Conservation (phyloP, 257 asterid species). For the Gentiana macrophylla region DNA sequence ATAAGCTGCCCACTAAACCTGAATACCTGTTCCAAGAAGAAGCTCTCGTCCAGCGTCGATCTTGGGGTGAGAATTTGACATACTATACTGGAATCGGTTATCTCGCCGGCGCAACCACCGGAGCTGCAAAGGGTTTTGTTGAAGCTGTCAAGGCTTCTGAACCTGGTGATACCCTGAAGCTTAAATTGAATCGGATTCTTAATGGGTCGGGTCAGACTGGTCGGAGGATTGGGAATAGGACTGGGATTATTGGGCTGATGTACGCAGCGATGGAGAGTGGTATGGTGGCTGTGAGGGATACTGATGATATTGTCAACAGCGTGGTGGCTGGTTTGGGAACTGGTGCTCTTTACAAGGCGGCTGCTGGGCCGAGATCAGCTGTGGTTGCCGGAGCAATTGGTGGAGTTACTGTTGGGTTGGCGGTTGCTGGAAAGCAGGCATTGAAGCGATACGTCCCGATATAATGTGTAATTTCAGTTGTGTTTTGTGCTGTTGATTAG, state of each 20-base stretch:
- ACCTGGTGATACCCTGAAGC: conserved; percentile 63
- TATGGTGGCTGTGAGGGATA: conserved; percentile 39
- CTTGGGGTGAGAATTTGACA: conserved; percentile 95
- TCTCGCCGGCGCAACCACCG: conserved; percentile 55
- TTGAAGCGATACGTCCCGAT: conserved; percentile 43
- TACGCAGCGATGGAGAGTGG: conserved; percentile 88
- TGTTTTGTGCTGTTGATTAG: too few species aligned
- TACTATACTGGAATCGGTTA: conserved; percentile 83
- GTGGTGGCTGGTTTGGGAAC: conserved; percentile 41
- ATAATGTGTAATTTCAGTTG: conserved; percentile 7
- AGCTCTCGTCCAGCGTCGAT: conserved; percentile 62
- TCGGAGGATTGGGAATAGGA: conserved; percentile 60
- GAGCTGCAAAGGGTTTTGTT: conserved; percentile 61
- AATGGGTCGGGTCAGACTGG: conserved; percentile 86
- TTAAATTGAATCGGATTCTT: conserved; percentile 59
- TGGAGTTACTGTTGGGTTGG: conserved; percentile 33
- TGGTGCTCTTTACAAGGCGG: conserved; percentile 42
- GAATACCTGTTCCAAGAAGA: conserved; percentile 87
- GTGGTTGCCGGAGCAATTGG: conserved; percentile 46
- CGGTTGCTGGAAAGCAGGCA: conserved; percentile 36
- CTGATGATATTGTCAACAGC: conserved; percentile 34
- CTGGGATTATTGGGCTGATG: conserved; percentile 74
- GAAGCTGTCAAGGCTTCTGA: conserved; percentile 64
- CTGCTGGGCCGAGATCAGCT: conserved; percentile 39
- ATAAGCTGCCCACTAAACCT: conserved; percentile 72